Base-by-base conservation (phyloP, 2,329 filamentous ascomycete species). In the Emmonsiellopsis sp. region DNA sequence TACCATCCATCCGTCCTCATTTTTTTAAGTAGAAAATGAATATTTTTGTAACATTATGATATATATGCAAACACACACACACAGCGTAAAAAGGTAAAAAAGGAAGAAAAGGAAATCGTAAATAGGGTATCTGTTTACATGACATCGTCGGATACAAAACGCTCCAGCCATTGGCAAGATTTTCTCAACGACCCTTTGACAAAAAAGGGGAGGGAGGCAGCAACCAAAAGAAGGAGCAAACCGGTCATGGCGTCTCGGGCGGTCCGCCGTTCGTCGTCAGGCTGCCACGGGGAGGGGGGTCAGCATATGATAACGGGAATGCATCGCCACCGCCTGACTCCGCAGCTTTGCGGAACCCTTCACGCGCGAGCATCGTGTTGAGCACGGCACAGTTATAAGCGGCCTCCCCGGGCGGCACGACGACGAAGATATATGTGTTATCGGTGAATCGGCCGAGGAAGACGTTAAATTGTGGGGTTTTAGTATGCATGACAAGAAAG, bases 401-500 rank as follows among this genome's bases (percentile, higher is more conserved):
- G 17, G 88, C 88, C 70, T 97, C 92, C 27, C 91, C 91, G 0
- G 92, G 90, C 0, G 93, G 91, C 59, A 96, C 82, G 37, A 94
- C 85, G 7, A 94, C 88, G 64, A 95, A 88, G 56, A 98, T 85
- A 65, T 97, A 97, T 2, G 93, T 98, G 71, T 98, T 98, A 51
- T 93, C 94, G 2, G 93, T 98, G 61, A 98, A 90, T 61, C 94
- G 88, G 58, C 90, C 88, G 58, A 96, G 88, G 67, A 97, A 95
- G 70, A 96, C 85, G 71, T 89, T 94, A 74, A 97, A 97, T 45
- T 72, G 71, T n/a, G 73, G 74, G 0, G 75, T 77, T 56, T 77
- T 77, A 50, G 73, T 72, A 54, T 74, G 71, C 70, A 74, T 74
- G 51, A 74, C 68, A 32, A 72, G 57, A 55, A 76, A 74, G 31